Conservation (phyloP, 805 yeast genomes). For the Candida rishiriensis region DNA sequence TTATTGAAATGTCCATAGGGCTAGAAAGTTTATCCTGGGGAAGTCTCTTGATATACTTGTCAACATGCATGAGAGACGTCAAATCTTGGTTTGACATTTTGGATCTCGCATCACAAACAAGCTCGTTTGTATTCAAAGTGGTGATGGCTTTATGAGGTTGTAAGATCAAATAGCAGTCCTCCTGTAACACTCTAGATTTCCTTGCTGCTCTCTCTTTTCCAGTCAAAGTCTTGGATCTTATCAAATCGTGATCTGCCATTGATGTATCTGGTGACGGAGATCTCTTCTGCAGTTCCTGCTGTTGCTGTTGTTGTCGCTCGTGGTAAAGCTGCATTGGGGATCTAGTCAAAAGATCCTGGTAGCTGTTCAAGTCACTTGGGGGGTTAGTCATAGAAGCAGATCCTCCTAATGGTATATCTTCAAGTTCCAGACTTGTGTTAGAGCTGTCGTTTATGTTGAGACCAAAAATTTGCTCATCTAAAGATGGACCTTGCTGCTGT, state of each 20-base stretch:
- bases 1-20: constrained; percentile 50
- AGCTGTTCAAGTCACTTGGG: constrained; percentile 32
- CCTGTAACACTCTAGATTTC: constrained; percentile 56
- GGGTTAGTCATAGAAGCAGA: constrained; percentile 20
- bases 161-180: constrained; percentile 55
- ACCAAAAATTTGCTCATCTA: constrained; percentile 31
- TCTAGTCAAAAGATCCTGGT: background rate
- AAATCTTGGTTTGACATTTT: constrained; percentile 17
- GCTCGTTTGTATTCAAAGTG: constrained; percentile 45
- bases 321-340: background rate
- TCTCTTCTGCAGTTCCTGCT: too few species aligned
- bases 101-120: constrained; percentile 9
- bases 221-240: constrained; percentile 68
- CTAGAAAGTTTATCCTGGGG: constrained; percentile 39
- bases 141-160: constrained; percentile 54
- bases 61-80: constrained; percentile 36
- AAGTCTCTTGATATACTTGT: constrained; percentile 35
- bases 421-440: background rate
- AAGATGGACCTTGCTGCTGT: constrained; percentile 25
- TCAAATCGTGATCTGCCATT: constrained; percentile 46
- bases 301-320: background rate
- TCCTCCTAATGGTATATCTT: constrained; percentile 34
- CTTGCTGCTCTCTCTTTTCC: constrained; percentile 66
- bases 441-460: constrained; percentile 7
- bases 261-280: background rate